A percentile compares a stretch with the other conserved stretches of the same genome.
Conservation (phyloP, 345 rosid species). For the Moricandia moricandioides region DNA sequence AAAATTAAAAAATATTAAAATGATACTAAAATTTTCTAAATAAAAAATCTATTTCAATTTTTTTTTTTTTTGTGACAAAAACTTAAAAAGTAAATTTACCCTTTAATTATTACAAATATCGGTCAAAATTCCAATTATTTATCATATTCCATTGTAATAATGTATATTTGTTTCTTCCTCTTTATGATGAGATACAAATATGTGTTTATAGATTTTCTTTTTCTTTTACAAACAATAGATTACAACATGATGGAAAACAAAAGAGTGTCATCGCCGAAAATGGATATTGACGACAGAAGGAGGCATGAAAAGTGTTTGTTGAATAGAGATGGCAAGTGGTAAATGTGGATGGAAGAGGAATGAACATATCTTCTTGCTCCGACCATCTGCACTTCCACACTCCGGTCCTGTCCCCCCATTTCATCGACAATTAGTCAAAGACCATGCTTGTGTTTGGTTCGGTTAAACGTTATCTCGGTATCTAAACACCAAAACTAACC, state of each 20-base stretch:
- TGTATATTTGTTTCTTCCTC: not conserved
- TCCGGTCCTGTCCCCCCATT: constrained; percentile 68
- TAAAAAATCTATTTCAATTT: too few relatives aligned
- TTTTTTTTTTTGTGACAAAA: too few relatives aligned
- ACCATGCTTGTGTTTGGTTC: not conserved
- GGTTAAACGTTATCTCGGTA: not conserved
- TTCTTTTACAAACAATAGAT: constrained; percentile 17
- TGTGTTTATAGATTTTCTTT: not conserved
- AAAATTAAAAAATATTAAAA: too few relatives aligned
- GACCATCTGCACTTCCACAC: constrained; percentile 60
- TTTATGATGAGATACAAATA: not conserved
- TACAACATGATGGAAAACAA: constrained; percentile 8
- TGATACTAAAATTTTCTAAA: too few relatives aligned
- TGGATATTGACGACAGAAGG: constrained; percentile 84
- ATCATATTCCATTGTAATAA: not conserved
- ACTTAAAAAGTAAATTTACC: too few relatives aligned
- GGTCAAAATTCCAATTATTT: not conserved
- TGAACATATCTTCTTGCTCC: constrained; percentile 70
- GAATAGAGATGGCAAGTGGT: constrained; percentile 86
- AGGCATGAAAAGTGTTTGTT: constrained; percentile 67
- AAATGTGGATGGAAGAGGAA: constrained; percentile 90
- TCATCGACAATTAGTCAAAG: not conserved
- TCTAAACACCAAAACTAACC: constrained; percentile 40
- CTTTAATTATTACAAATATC: not conserved
- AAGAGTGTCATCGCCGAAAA: constrained; percentile 58